Evolutionary conservation across 257 asterid species (phyloP).

Genomic region (Ilex aquifolium): DNA sequence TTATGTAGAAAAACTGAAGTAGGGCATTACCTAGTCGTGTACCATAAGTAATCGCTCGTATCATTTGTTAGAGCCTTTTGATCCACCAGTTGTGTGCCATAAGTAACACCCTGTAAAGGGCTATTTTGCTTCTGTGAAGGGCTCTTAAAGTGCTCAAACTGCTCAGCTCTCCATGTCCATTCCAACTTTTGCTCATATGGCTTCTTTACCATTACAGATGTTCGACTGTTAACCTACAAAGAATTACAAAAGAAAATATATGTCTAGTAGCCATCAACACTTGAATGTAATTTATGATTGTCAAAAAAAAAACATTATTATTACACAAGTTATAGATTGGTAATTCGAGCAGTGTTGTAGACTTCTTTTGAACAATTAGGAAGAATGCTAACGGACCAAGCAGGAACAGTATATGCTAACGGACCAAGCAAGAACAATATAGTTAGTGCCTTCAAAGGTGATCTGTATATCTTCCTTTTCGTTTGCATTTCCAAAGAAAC

Average conservation of each 20-base stretch:
- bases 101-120: slow-evolving; percentile 1
- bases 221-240: slow-evolving; percentile 32
- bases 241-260: not conserved
- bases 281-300: no score
- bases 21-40: slow-evolving; percentile 36
- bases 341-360: slow-evolving; percentile 32
- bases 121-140: no score
- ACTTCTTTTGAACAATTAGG: slow-evolving; percentile 31
- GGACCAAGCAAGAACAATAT: slow-evolving; percentile 35
- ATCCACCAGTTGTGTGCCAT: slow-evolving; percentile 26
- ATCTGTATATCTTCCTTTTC: slow-evolving; percentile 8
- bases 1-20: no score
- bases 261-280: no score
- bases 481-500: slow-evolving; percentile 40
- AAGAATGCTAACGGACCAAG: no score
- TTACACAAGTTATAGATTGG: not conserved
- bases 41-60: slow-evolving; percentile 44
- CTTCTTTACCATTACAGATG: slow-evolving; percentile 18
- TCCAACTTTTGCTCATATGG: slow-evolving; percentile 11
- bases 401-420: no score
- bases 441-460: slow-evolving; percentile 26
- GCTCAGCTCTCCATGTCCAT: slow-evolving; percentile 38
- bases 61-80: slow-evolving; percentile 43
- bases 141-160: slow-evolving; percentile 8
- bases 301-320: no score